A percentile compares a stretch with the other conserved stretches of the same genome.
Evolutionary conservation across 2,329 filamentous ascomycete genomes (phyloP).

Genomic region (Nemania sp.): DNA sequence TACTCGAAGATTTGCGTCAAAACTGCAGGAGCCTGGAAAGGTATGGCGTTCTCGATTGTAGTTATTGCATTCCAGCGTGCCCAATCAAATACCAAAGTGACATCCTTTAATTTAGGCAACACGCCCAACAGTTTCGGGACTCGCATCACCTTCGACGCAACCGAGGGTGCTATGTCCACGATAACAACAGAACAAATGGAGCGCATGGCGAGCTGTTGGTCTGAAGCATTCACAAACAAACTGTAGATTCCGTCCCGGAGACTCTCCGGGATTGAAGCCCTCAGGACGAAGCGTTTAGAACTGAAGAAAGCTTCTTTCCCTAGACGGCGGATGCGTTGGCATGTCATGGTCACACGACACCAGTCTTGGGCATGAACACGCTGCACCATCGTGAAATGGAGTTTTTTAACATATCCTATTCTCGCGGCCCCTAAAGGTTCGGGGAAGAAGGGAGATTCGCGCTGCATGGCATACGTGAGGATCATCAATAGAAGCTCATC

Average conservation of each 20-base stretch:
- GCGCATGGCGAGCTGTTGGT: not conserved
- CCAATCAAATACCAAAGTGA: not conserved
- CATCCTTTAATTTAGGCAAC: not conserved
- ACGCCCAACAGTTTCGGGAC: not conserved
- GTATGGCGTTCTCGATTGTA: too few species aligned
- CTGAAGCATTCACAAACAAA: not conserved
- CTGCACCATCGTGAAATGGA: too few species aligned
- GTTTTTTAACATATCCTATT: not conserved
- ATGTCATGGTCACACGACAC: not conserved
- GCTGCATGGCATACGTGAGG: not conserved
- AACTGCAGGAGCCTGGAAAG: too few species aligned
- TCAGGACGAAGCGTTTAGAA: not conserved
- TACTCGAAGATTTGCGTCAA: too few species aligned
- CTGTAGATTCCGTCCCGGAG: not conserved
- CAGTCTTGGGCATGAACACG: not conserved
- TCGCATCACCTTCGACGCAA: not conserved
- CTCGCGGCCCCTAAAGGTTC: not conserved
- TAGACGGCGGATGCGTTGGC: not conserved
- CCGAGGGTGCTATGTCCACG: not conserved
- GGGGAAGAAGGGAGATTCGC: not conserved
- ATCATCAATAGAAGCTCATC: not conserved
- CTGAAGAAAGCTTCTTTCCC: not conserved
- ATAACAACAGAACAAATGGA: not conserved
- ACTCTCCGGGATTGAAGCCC: not conserved
- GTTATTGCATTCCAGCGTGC: too few species aligned